Conservation (phyloP, 2,329 filamentous ascomycete species). For the Colletotrichum limetticola region DNA sequence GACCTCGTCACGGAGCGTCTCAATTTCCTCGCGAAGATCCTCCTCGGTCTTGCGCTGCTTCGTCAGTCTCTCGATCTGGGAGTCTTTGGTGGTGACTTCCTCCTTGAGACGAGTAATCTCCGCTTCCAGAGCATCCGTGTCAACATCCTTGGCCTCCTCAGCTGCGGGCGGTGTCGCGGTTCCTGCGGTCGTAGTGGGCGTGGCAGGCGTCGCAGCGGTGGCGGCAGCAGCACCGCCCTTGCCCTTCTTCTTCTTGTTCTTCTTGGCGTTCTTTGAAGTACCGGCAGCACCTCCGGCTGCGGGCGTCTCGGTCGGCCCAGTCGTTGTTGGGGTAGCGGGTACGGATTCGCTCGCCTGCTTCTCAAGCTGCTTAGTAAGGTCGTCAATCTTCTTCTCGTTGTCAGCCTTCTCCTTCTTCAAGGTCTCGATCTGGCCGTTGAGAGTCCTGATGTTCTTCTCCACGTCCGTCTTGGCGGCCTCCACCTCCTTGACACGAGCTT, state of each 20-base stretch:
- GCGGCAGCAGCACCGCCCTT: slow-evolving; percentile 70
- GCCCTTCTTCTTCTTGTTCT: slow-evolving; percentile 83
- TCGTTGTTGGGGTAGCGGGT: slow-evolving; percentile 34
- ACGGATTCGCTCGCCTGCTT: slow-evolving; percentile 34
- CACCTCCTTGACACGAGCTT: slow-evolving; percentile 43
- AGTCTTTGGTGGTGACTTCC: slow-evolving; percentile 73
- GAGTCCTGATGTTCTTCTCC: slow-evolving; percentile 52
- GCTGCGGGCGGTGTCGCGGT: slow-evolving; percentile 44
- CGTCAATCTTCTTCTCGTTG: slow-evolving; percentile 52
- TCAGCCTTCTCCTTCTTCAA: slow-evolving; percentile 51
- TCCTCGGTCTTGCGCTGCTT: slow-evolving; percentile 80
- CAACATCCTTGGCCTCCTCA: slow-evolving; percentile 39
- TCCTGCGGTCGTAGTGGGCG: slow-evolving; percentile 42
- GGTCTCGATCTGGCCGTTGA: slow-evolving; percentile 55
- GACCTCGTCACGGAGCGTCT: slow-evolving; percentile 83
- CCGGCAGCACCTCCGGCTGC: slow-evolving; percentile 39
- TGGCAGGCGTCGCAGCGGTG: slow-evolving; percentile 32
- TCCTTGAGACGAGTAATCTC: slow-evolving; percentile 63
- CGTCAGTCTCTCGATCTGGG: slow-evolving; percentile 76
- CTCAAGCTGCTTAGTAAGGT: slow-evolving; percentile 51
- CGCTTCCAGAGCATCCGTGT: slow-evolving; percentile 54
- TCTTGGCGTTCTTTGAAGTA: slow-evolving; percentile 45
- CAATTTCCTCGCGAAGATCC: slow-evolving; percentile 85
- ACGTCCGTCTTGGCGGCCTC: slow-evolving; percentile 52
- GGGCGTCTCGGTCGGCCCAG: slow-evolving; percentile 37